Evolutionary conservation across 73 alveolate species (phyloP).

Genomic region (Durusdinium trenchii): DNA sequence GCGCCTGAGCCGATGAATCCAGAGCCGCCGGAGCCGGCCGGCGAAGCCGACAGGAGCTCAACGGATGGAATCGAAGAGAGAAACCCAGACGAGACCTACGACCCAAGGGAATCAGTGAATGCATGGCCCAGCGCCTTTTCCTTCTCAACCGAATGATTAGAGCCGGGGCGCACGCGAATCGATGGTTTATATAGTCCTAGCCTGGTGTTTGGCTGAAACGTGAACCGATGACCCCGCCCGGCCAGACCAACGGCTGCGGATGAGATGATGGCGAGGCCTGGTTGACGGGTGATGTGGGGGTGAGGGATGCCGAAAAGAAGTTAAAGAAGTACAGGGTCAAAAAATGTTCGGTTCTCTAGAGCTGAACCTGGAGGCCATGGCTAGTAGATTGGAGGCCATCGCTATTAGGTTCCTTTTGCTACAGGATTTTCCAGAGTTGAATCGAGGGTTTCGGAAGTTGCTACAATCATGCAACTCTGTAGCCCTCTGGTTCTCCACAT

Average conservation of each 20-base stretch:
- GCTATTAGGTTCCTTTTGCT: background rate
- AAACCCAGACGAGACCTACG: background rate
- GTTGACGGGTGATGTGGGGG: no score
- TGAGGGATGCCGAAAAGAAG: no score
- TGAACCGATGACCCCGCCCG: background rate
- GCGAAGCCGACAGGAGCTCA: background rate
- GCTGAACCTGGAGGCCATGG: background rate
- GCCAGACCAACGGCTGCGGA: conserved; percentile 19
- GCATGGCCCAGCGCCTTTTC: background rate
- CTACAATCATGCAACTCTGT: background rate
- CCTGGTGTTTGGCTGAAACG: background rate
- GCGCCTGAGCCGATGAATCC: background rate
- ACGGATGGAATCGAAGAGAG: background rate
- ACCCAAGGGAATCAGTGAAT: background rate
- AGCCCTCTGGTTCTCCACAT: background rate
- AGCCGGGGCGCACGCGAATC: background rate
- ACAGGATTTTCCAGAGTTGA: no score
- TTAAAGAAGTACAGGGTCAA: no score
- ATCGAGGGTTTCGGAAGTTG: background rate
- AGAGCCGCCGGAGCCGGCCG: background rate
- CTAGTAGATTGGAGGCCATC: background rate
- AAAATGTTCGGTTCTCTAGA: background rate
- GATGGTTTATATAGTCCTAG: background rate
- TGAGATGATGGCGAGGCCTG: conserved; percentile 73
- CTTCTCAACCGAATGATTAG: background rate